Evolutionary conservation across 352 stramenopile species (phyloP).

Genomic region (Nothophytophthora sp.): DNA sequence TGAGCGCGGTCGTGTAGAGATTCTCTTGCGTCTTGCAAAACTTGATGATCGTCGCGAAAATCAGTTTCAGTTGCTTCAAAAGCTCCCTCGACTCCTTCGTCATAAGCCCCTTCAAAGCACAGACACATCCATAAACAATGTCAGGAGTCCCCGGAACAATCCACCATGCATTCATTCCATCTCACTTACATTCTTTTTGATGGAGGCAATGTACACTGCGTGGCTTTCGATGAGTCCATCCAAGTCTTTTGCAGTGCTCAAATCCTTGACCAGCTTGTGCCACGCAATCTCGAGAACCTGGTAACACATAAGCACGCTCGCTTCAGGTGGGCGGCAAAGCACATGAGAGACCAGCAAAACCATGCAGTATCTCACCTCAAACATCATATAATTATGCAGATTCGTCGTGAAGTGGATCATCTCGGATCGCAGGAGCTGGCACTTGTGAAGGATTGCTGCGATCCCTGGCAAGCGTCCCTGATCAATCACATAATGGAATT

Average conservation of each 20-base stretch:
- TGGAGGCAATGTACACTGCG: slow-evolving; percentile 92
- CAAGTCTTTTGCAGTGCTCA: slow-evolving; percentile 92
- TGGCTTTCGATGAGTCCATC: slow-evolving; percentile 97
- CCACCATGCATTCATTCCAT: background rate
- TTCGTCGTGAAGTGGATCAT: slow-evolving; percentile 99
- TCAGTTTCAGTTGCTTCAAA: slow-evolving; percentile 75
- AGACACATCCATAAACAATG: slow-evolving; percentile 9
- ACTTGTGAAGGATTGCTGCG: slow-evolving; percentile 86
- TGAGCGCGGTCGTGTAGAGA: slow-evolving; percentile 75
- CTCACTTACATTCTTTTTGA: slow-evolving; percentile 87
- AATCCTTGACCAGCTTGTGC: slow-evolving; percentile 89
- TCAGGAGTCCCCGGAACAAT: background rate
- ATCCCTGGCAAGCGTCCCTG: slow-evolving; percentile 65
- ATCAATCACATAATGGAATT: slow-evolving; percentile 22
- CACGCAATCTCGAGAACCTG: slow-evolving; percentile 94
- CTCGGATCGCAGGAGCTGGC: slow-evolving; percentile 94
- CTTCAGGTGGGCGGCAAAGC: background rate
- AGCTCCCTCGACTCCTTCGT: slow-evolving; percentile 73
- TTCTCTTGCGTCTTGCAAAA: slow-evolving; percentile 86
- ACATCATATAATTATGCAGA: slow-evolving; percentile 99
- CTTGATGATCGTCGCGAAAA: slow-evolving; percentile 80
- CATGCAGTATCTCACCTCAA: slow-evolving; percentile 73
- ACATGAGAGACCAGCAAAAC: background rate
- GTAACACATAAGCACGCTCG: background rate
- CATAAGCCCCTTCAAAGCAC: slow-evolving; percentile 72